Conservation (phyloP, 768 basidiomycete species). For the Leccinum rimulosum region DNA sequence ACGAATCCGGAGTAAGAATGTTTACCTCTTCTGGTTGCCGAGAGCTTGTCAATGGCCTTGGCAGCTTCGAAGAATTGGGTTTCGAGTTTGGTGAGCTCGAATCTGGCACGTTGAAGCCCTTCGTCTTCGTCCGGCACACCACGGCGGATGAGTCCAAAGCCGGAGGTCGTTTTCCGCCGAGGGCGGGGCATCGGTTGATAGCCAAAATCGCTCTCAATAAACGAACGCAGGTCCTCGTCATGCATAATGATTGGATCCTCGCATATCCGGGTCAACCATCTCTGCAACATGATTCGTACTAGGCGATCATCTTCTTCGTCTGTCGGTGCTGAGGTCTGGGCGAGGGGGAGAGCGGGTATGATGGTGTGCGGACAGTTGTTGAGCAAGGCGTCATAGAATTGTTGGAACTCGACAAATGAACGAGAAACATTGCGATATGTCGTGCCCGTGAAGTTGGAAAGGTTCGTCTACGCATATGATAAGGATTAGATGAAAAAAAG, state of each 20-base stretch:
- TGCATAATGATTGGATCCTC: slow-evolving; percentile 85
- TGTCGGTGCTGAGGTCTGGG: slow-evolving; percentile 93
- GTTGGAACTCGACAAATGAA: slow-evolving; percentile 92
- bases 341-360: slow-evolving; percentile 91
- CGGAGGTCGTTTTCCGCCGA: slow-evolving; percentile 67
- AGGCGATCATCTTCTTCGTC: slow-evolving; percentile 98
- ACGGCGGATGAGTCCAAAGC: slow-evolving; percentile 74
- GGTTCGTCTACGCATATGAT: slow-evolving; percentile 67
- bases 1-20: background rate
- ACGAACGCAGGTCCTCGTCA: slow-evolving; percentile 92
- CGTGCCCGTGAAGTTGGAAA: slow-evolving; percentile 85
- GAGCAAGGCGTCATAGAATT: slow-evolving; percentile 88
- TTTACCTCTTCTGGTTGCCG: slow-evolving; percentile 74
- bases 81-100: slow-evolving; percentile 90
- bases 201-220: slow-evolving; percentile 97
- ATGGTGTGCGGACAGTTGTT: slow-evolving; percentile 95
- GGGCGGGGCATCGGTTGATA: slow-evolving; percentile 82
- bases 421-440: slow-evolving; percentile 93
- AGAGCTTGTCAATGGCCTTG: slow-evolving; percentile 85
- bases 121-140: slow-evolving; percentile 94
- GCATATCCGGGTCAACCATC: slow-evolving; percentile 91
- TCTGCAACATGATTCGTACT: slow-evolving; percentile 90
- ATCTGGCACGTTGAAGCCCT: slow-evolving; percentile 83
- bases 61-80: slow-evolving; percentile 90
- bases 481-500: background rate